Evolutionary conservation across 257 asterid species (phyloP).

Genomic region (Ballota nigra): DNA sequence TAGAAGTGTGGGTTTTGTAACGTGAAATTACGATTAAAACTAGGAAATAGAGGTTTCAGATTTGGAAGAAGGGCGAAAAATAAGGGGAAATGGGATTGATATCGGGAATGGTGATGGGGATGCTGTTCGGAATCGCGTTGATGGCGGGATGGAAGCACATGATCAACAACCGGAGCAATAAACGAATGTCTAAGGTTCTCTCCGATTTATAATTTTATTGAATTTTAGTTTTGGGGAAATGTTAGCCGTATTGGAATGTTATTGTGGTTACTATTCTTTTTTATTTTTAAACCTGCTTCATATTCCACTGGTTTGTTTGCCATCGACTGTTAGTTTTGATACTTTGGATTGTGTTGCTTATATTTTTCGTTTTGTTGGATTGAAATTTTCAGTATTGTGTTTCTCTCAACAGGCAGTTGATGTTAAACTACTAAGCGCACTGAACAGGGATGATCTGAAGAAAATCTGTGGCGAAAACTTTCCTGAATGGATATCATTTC

Average conservation of each 20-base stretch:
- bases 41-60: slow-evolving; percentile 16
- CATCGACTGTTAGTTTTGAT: neutral
- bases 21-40: slow-evolving; percentile 16
- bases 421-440: slow-evolving; percentile 61
- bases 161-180: slow-evolving; percentile 63
- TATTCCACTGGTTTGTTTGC: neutral
- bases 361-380: neutral
- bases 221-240: neutral
- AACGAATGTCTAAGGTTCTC: slow-evolving; percentile 73
- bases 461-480: slow-evolving; percentile 85
- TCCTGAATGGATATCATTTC: slow-evolving; percentile 97
- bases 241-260: neutral
- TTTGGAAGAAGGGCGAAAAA: neutral
- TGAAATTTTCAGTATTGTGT: slow-evolving; percentile 18
- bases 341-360: neutral
- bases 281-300: neutral
- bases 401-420: slow-evolving; percentile 67
- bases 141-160: slow-evolving; percentile 86
- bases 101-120: slow-evolving; percentile 82
- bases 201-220: neutral
- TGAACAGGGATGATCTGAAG: slow-evolving; percentile 81
- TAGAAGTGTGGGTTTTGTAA: slow-evolving; percentile 26
- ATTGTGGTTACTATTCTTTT: neutral
- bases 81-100: slow-evolving; percentile 67
- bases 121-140: slow-evolving; percentile 68